Base-by-base conservation (phyloP, 164 flowering plant species). In the Malania oleifera region DNA sequence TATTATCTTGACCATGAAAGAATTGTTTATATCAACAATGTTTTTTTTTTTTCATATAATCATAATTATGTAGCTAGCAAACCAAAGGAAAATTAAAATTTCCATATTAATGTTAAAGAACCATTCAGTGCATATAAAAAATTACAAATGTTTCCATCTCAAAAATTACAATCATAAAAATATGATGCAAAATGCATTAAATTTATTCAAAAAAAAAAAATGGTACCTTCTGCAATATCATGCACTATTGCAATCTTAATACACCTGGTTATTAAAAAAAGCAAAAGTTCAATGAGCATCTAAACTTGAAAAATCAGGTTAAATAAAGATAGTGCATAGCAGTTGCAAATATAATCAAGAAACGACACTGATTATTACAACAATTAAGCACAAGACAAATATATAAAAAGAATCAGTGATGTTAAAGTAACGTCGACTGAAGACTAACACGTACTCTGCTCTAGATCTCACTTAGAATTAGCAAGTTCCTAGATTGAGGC, bases 231-330 rank as follows among this genome's bases (percentile, higher is more conserved):
- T 23, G 97, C 97, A 66, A 93, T 93, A 62, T 93, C 98, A 72
- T 93, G 98, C 68, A 93, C 92, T 57, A 93, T 77, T 50, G 98
- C 97, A 54, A 93, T 86, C 84, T 93, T 89, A 43, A 93, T 86
- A 67, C 98, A 93, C 89, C 98, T 92, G 85, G 59, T 57, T 20
- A 20, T 70, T 1, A 14, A 29, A 34, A 48, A 14, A 23, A 41
- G 5, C 27, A 22, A 17, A 24, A 44, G n/a, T 22, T 22, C 13
- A 46, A 23, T 46, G 26, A 20, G 50, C 26, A 20, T 23, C 25
- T 22, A 20, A 6, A 7, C 7, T 2, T 0, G 15, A 7, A 35
- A 7, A 24, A 37, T 11, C 17, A 17, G 10, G 11, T 23, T n/a
- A 13, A n/a, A 40, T 11, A 40, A 11, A 11, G 17, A 4, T 11